Base-by-base conservation (phyloP, 2,329 filamentous ascomycete species). In the Fonsecaea nubica region DNA sequence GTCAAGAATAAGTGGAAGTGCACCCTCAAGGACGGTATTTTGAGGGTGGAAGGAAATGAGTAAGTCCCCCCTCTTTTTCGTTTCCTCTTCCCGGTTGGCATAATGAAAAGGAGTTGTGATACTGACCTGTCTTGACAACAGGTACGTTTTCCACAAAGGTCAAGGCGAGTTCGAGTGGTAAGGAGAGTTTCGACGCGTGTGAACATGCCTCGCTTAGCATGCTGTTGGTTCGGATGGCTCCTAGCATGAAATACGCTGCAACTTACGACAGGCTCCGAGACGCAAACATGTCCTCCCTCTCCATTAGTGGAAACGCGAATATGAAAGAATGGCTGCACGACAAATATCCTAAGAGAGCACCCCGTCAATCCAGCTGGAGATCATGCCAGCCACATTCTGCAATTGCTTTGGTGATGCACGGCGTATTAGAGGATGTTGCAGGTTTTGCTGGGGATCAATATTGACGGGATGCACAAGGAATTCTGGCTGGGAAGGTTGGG, bases 1-100 rank as follows among this genome's bases (percentile, higher is more conserved):
- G 95, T 98, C 75, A 99, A 99, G 89, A 99, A 98, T 82, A 99
- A 95, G 87, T 95, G 92, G 92, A 99, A 99, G 91, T 99, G 95
- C 81, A 93, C 92, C 0, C 88, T 99, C 70, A 98, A 98, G 82
- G 95, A 99, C 75, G 95, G 95, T 21, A 92, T 99, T 18, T 85
- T 99, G 72, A 96, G 92, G 53, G 92, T 96, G 42, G 93, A 94
- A 72, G 92, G 92, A 72, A 96, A 92, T 80, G 95, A 99, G 85
- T 90, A 79, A 79, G 86, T 83, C 18, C 18, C 25, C 7, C 12
- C 10, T 40, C n/a, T 25, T 12, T 25, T 25, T 50, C 18, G 9
- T 61, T 36, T 53, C 30, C 12, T 38, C 45, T 12, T 10, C 21
- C 15, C 4, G 3, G 9, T 50, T 10, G 18, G 63, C 3, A 8